These are phyloP conservation scores for Xylaria sp. DNA, from an alignment of 2,329 filamentous ascomycete species.

Conservation along the genomic window DNA sequence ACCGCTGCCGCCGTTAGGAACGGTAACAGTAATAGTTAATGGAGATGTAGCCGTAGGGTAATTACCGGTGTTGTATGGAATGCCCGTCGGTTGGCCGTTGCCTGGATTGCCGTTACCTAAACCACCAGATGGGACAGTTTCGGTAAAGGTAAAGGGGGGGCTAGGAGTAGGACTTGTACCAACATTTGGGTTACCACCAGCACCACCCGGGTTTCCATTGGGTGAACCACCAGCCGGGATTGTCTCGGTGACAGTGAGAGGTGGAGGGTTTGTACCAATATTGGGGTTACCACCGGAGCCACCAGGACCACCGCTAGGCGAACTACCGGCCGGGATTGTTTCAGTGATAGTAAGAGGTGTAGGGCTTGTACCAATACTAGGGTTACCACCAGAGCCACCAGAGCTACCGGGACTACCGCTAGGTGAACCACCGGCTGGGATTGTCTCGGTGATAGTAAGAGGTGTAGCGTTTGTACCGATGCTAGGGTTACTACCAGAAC, in stretches of 20 bases:
- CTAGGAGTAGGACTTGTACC: constrained; percentile 25
- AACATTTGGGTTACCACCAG: constrained; percentile 18
- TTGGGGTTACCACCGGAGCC: constrained; percentile 14
- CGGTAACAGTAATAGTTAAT: constrained; percentile 33
- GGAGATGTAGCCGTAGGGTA: constrained; percentile 26
- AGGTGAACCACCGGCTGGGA: constrained; percentile 22
- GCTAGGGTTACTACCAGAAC: constrained; percentile 19
- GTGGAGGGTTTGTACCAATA: constrained; percentile 21
- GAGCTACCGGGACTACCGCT: constrained; percentile 1
- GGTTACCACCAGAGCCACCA: constrained; percentile 6
- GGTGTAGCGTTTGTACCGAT: constrained; percentile 24
- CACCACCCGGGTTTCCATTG: constrained; percentile 4
- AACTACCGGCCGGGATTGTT: constrained; percentile 26
- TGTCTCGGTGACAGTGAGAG: constrained; percentile 30
- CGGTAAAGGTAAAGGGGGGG: constrained; percentile 26
- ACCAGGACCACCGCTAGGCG: constrained; percentile 4
- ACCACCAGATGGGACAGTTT: constrained; percentile 27
- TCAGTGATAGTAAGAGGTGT: constrained; percentile 27
- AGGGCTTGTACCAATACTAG: constrained; percentile 25
- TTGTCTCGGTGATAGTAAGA: constrained; percentile 31
- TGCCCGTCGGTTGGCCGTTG: constrained; percentile 23
- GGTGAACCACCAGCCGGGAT: constrained; percentile 25
- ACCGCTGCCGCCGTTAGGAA: constrained; percentile 30
- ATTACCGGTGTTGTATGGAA: constrained; percentile 28
- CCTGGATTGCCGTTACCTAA: constrained; percentile 20